phyloP scores from a whole-genome alignment of 345 rosid species.

The Arabidopsis arenosa region DNA sequence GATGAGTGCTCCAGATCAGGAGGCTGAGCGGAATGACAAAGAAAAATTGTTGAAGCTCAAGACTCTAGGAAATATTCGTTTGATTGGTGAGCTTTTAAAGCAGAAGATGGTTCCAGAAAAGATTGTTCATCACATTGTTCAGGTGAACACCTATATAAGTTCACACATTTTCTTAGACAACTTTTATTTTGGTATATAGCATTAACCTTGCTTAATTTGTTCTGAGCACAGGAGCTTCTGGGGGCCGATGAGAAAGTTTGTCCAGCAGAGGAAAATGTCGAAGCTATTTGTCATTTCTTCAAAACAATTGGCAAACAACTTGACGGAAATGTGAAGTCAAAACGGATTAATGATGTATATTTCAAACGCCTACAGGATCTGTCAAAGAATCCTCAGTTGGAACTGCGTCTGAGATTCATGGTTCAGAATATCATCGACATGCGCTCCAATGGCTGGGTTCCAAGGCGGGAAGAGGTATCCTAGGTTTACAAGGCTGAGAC shows the following conservation, averaged over 20 bases:
- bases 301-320: constrained; percentile 85
- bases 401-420: constrained; percentile 73
- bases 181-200: constrained; percentile 26
- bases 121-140: constrained; percentile 83
- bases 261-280: constrained; percentile 91
- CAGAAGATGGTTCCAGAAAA: constrained; percentile 86
- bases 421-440: constrained; percentile 70
- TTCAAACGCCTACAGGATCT: constrained; percentile 64
- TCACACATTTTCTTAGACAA: not conserved
- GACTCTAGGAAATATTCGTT: constrained; percentile 80
- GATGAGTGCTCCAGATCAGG: constrained; percentile 76
- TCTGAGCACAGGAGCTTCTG: constrained; percentile 69
- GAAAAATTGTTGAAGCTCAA: constrained; percentile 75
- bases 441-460: constrained; percentile 67
- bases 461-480: constrained; percentile 75
- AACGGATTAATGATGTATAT: constrained; percentile 63
- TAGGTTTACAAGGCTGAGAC: constrained; percentile 12
- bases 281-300: constrained; percentile 85
- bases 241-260: constrained; percentile 66
- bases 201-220: constrained; percentile 20
- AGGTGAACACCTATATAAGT: constrained; percentile 50
- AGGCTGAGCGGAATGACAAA: constrained; percentile 71
- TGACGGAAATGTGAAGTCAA: constrained; percentile 62
- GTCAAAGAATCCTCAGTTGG: constrained; percentile 61
- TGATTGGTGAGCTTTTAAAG: constrained; percentile 91